Base-by-base conservation (phyloP, 2,329 filamentous ascomycete genomes). In the Blastomyces emzantsi region DNA sequence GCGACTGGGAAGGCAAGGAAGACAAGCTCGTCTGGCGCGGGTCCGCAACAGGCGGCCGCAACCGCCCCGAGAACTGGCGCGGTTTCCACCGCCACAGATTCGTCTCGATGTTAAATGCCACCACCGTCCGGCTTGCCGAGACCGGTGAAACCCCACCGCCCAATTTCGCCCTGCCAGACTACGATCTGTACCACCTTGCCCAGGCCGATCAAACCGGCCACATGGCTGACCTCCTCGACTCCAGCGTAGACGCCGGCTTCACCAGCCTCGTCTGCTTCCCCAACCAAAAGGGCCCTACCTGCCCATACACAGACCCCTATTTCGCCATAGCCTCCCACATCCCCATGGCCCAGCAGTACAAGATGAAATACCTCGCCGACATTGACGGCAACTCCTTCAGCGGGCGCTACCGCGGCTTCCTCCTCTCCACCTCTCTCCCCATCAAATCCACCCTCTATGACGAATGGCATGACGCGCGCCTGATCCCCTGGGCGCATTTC, bases 401-500 rank as follows among this genome's bases (percentile, higher is more conserved):
- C 33, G 87, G 87, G 0, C 83, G 87, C 6, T 90, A 87, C 70
- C 81, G 86, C 4, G 85, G 83, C 0, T 91, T 92, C 72, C 77
- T 93, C 30, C 80, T 83, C 43, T 89, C 85, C 39, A 89, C 85
- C 1, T 87, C 84, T 19, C 74, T 92, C 9, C 88, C 88, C 0
- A 84, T 94, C 76, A 94, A 93, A 76, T 85, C 87, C 6, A 91
- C 90, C 0, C 78, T 93, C 28, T 94, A 87, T 76, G 82, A 84
- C 25, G 90, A 94, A 73, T 94, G 90, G 90, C 90, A 92, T 70
- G 89, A 92, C 72, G 83, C 82, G 55, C 81, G 90, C 2, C 79
- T 93, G 1, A 79, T 90, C 1, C 82, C 88, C 0, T 94, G 90
- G 90, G 85, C 85, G 70, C 90, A 94, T 74, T 93, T 90, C 69